A percentile compares a stretch with the other conserved stretches of the same genome.
Evolutionary conservation across 2,329 filamentous ascomycete genomes (phyloP).

Genomic region (Xylariomycetidae sp.): DNA sequence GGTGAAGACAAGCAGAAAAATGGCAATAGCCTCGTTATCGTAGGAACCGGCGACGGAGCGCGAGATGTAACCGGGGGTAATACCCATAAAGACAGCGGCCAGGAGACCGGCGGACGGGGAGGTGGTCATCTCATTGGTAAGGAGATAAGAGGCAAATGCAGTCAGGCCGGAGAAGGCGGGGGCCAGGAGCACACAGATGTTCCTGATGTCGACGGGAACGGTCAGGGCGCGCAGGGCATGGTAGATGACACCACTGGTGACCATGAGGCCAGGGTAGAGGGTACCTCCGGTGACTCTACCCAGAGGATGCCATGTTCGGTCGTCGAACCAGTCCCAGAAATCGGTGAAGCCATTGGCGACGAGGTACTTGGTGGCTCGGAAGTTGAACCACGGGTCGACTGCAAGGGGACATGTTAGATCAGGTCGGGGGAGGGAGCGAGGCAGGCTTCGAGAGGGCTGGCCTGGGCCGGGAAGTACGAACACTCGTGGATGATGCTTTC

Average conservation of each 20-base stretch:
- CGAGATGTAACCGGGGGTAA: constrained; percentile 94
- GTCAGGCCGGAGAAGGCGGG: constrained; percentile 93
- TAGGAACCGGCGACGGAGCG: constrained; percentile 96
- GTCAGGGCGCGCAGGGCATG: constrained; percentile 84
- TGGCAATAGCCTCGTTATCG: constrained; percentile 98
- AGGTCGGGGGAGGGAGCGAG: not conserved
- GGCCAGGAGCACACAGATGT: constrained; percentile 95
- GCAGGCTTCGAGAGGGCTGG: constrained; percentile 15
- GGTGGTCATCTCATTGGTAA: constrained; percentile 96
- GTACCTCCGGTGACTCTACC: constrained; percentile 97
- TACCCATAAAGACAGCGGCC: constrained; percentile 94
- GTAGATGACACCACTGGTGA: constrained; percentile 96
- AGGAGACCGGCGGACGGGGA: constrained; percentile 91
- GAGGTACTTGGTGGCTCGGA: constrained; percentile 95
- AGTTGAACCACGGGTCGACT: constrained; percentile 99
- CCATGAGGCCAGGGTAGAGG: constrained; percentile 98
- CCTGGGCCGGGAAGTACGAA: too few relatives aligned
- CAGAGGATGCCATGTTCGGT: constrained; percentile 98
- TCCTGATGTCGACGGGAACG: constrained; percentile 94
- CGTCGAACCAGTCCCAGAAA: constrained; percentile 99
- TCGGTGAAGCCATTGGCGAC: constrained; percentile 96
- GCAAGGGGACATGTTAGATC: constrained; percentile 14
- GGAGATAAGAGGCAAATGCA: constrained; percentile 84
- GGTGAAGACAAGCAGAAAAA: constrained; percentile 96
- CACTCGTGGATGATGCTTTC: constrained; percentile 99